Evolutionary conservation across 1,284 basidiomycete species (phyloP), one percentile per base, ranked within the genome.

Genomic region (Tremellales sp.): DNA sequence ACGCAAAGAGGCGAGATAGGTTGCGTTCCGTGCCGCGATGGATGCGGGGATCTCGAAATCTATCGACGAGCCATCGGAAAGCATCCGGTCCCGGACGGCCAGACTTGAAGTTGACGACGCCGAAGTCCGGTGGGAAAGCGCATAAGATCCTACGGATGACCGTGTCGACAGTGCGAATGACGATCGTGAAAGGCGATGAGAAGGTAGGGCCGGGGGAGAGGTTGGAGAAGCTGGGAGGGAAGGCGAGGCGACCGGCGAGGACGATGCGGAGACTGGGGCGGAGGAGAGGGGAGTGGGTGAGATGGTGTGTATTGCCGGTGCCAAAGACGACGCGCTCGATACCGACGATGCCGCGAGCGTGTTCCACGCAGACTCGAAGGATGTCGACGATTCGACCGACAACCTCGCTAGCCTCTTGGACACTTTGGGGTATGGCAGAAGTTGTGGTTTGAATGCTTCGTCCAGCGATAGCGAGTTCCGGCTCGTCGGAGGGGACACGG

Each of bases 371-470:
- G 29, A 31, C 29, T 10, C 16, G 29, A 31, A 31, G 29, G 10
- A 31, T 16, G 29, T 10, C 29, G 29, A 10, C 16, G 29, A 16
- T 10, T 31, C 10, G 29, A 31, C 10, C 16, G 29, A 31, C 29
- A 16, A 16, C 16, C 56, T 47, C 1, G 51, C 51, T 1, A 60
- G 50, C 2, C 50, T 56, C n/a, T 54, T 51, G 12, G 53, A 48
- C 12, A 57, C 44, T 26, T 51, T 51, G 2, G 51, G 56, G 38
- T 60, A 60, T 14, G 56, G 45, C 27, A 60, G 40, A 3, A 50
- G 40, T 41, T 54, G 47, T 0, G 58, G 54, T 4, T 34, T 21
- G 43, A 57, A 60, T 6, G 39, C 47, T 48, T 60, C 51, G 25
- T 34, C 25, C 34, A 16, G 9, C 22, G 24, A 25, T 25, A 6